Evolutionary conservation across 306 rosid species (phyloP).

Genomic region (Vigna angularis): DNA sequence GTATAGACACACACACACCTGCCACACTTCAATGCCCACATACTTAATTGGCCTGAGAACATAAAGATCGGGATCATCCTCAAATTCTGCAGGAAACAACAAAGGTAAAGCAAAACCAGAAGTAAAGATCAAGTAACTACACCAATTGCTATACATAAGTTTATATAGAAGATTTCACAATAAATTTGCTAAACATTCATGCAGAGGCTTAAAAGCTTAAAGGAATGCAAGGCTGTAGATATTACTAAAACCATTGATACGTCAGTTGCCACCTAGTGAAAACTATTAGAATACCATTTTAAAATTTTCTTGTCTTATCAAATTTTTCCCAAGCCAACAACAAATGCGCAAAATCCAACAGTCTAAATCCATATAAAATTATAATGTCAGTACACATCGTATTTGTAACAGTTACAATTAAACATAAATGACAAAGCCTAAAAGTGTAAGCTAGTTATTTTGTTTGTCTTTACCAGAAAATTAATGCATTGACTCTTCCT

Average conservation of each 20-base stretch:
- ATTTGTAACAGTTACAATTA: no score
- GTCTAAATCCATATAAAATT: conserved; percentile 1
- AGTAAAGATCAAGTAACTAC: background rate
- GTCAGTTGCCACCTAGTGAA: conserved; percentile 13
- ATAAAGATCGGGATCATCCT: conserved; percentile 90
- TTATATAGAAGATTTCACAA: conserved; percentile 1
- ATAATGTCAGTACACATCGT: background rate
- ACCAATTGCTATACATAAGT: background rate
- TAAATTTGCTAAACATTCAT: conserved; percentile 7
- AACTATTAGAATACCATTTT: background rate
- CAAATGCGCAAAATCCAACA: background rate
- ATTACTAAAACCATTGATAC: conserved; percentile 9
- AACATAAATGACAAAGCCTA: background rate
- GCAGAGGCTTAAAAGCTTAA: background rate
- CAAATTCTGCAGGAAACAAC: conserved; percentile 72
- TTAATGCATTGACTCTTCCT: conserved; percentile 31
- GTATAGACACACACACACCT: conserved; percentile 56
- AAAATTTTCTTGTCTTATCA: background rate
- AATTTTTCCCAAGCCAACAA: conserved; percentile 6
- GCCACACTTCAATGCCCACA: conserved; percentile 99
- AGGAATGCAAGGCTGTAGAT: conserved; percentile 34
- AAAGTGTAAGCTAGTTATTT: conserved; percentile 16
- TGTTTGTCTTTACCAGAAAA: conserved; percentile 27
- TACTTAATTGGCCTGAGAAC: conserved; percentile 89
- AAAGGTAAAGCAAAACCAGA: conserved; percentile 1